These are phyloP conservation scores for Tetraselmis striata DNA, from an alignment of 139 green algal genomes.

Conservation along the genomic window DNA sequence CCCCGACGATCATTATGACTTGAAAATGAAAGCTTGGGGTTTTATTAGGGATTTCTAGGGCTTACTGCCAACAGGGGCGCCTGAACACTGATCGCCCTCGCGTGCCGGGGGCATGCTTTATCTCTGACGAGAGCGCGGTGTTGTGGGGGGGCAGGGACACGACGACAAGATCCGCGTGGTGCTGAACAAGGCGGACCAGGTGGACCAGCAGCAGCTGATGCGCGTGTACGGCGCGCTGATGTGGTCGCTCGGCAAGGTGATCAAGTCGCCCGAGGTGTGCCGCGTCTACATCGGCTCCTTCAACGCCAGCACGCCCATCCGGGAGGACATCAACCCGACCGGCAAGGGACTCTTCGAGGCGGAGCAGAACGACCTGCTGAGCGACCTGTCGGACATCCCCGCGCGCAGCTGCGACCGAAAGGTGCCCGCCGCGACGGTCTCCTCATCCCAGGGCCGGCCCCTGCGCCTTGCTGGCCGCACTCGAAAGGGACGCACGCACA, in stretches of 20 bases:
- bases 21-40: too few relatives aligned
- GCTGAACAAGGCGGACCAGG: conserved; percentile 93
- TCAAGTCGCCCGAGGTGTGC: conserved; percentile 83
- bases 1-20: too few relatives aligned
- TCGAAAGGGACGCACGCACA: too few relatives aligned
- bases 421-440: conserved; percentile 18
- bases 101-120: too few relatives aligned
- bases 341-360: conserved; percentile 75
- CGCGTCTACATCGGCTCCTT: conserved; percentile 89
- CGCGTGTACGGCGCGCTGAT: conserved; percentile 98
- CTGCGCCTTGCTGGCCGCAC: too few relatives aligned
- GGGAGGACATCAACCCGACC: conserved; percentile 65
- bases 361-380: conserved; percentile 85
- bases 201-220: conserved; percentile 94
- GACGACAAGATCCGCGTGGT: conserved; percentile 95
- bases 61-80: too few relatives aligned
- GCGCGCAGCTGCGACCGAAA: conserved; percentile 68
- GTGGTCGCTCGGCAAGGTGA: conserved; percentile 93
- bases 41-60: too few relatives aligned
- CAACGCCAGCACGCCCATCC: conserved; percentile 54
- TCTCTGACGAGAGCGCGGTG: too few relatives aligned
- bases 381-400: conserved; percentile 89
- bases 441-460: conserved; percentile 30
- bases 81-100: too few relatives aligned
- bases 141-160: conserved; percentile 57